Evolutionary conservation across 208 protist genomes (phyloP), one percentile per base, ranked within the genome.

Genomic region (Jaenimonas drosophilae): DNA sequence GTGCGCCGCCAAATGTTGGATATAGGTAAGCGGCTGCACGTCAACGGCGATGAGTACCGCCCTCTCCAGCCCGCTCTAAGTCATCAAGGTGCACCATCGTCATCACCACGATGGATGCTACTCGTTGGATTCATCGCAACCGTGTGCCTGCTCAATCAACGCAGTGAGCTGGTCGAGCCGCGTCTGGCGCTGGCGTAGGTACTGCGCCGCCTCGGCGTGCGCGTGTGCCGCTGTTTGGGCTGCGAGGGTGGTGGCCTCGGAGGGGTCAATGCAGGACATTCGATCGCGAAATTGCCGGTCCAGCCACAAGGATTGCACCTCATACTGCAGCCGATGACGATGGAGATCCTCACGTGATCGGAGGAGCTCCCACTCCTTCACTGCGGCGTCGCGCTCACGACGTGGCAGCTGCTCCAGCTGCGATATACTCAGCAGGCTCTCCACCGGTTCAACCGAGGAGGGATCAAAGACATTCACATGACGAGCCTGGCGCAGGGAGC

Each of bases 251-350:
- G 59, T 56, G 49, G 49, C 45, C 11, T 56, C 50, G 2, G 56
- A 41, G 24, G 29, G 20, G 39, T 75, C 64, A 17, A 63, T 14
- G 29, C 45, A 17, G 19, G 61, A 52, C 31, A 72, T 47, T 11
- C 49, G 43, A 0, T 39, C 54, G 37, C 59, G 70, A 43, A 73
- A 73, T 28, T 76, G 63, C n/a, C 45, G 43, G 53, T 78, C 73
- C 11, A 46, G 54, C 1, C 70, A 55, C 17, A 79, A 56, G 9
- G 46, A 44, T 19, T 60, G 54, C 16, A 83, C 27, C 48, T 87
- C 77, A 32, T 73, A 49, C 21, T 57, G 54, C 34, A 80, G 53
- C 19, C 63, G 64, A 36, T 83, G 59, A n/a, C 61, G 45, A 2
- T 67, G 65, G 29, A 80, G 34, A 26, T 64, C 62, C 34, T 63